Conservation (phyloP, 352 stramenopile genomes). For the Albugo candida region DNA sequence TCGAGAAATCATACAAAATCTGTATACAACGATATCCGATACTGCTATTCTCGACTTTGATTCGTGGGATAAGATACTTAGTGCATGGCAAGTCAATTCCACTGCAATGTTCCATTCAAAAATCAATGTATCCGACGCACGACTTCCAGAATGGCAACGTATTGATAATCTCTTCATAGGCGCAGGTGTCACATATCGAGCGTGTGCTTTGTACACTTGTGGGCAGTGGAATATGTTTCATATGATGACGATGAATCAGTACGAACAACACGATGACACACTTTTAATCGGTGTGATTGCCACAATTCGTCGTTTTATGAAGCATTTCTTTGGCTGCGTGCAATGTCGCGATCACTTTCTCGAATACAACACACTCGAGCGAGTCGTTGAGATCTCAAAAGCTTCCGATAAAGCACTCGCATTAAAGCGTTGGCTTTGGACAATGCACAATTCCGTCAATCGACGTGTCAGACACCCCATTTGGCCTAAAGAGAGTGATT, state of each 20-base stretch:
- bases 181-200: constrained; percentile 36
- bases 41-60: constrained; percentile 52
- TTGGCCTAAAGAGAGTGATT: constrained; percentile 56
- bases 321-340: constrained; percentile 70
- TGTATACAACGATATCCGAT: constrained; percentile 24
- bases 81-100: constrained; percentile 31
- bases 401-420: constrained; percentile 43
- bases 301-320: constrained; percentile 64
- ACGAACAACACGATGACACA: constrained; percentile 20
- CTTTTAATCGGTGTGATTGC: constrained; percentile 46
- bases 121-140: constrained; percentile 23
- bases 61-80: constrained; percentile 39
- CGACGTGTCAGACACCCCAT: constrained; percentile 47
- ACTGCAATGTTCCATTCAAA: constrained; percentile 33
- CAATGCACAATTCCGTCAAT: constrained; percentile 74
- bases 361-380: constrained; percentile 44
- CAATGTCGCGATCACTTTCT: constrained; percentile 67
- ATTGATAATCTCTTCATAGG: constrained; percentile 41
- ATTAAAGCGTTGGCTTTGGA: constrained; percentile 63
- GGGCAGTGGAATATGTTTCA: constrained; percentile 79
- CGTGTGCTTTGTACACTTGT: constrained; percentile 62
- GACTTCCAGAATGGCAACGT: constrained; percentile 44
- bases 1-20: constrained; percentile 30
- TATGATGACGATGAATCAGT: constrained; percentile 62
- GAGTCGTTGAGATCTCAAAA: constrained; percentile 35